Conservation (phyloP, 2,329 filamentous ascomycete species). For the Verticillium longisporum region DNA sequence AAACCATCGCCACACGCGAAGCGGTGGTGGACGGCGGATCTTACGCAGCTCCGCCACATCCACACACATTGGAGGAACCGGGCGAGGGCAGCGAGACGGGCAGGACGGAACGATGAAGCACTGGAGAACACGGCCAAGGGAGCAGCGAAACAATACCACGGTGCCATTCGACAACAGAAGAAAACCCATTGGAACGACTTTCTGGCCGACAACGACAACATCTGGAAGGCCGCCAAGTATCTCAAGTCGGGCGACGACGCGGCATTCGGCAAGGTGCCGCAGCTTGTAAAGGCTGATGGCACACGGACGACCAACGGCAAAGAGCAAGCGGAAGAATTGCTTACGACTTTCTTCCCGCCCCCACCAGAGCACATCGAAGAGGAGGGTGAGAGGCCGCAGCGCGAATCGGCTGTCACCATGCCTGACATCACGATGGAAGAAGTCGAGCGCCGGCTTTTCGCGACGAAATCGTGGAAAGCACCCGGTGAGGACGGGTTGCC, state of each 20-base stretch:
- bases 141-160: constrained; percentile 16
- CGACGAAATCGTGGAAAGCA: constrained; percentile 13
- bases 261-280: constrained; percentile 17
- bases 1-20: constrained; percentile 19
- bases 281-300: constrained; percentile 11
- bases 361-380: constrained; percentile 12
- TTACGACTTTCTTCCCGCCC: constrained; percentile 12
- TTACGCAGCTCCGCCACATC: constrained; percentile 18
- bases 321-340: constrained; percentile 14
- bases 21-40: constrained; percentile 20
- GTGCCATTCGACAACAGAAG: constrained; percentile 16
- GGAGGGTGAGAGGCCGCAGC: constrained; percentile 11
- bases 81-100: constrained; percentile 11
- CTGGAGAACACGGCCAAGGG: constrained; percentile 12
- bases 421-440: constrained; percentile 13
- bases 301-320: constrained; percentile 5
- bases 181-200: constrained; percentile 18
- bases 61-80: constrained; percentile 17
- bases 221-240: constrained; percentile 21
- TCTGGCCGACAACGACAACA: constrained; percentile 18
- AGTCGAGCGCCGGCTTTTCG: constrained; percentile 12
- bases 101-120: not conserved
- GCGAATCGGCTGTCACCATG: not conserved
- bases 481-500: constrained; percentile 12
- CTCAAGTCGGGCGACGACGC: constrained; percentile 13